These are phyloP conservation scores for Marasmius oreades DNA, from an alignment of 1,284 basidiomycete genomes.

Conservation along the genomic window DNA sequence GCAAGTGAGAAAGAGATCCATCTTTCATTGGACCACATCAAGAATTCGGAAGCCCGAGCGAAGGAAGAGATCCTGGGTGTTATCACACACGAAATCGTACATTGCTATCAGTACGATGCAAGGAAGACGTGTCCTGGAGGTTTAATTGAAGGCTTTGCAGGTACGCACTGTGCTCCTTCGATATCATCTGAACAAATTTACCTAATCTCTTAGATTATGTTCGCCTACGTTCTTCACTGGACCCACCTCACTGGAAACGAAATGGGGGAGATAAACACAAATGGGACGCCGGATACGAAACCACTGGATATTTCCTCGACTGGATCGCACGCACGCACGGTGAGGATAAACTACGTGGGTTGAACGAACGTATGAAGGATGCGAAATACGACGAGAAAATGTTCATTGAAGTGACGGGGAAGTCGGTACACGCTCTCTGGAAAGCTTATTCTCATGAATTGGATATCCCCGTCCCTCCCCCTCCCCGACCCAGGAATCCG, in stretches of 20 bases:
- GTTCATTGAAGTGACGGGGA: slow-evolving; percentile 44
- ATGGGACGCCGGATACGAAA: neutral
- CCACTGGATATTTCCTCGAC: neutral
- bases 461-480: neutral
- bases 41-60: slow-evolving; percentile 39
- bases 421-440: slow-evolving; percentile 54
- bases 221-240: neutral
- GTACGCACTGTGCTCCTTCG: slow-evolving; percentile 33
- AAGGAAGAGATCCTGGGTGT: slow-evolving; percentile 63
- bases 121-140: slow-evolving; percentile 58
- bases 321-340: slow-evolving; percentile 11
- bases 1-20: slow-evolving; percentile 64
- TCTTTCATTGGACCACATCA: slow-evolving; percentile 61
- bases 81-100: slow-evolving; percentile 64
- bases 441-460: slow-evolving; percentile 32
- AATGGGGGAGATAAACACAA: neutral
- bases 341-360: slow-evolving; percentile 45
- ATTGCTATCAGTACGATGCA: slow-evolving; percentile 70
- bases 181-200: neutral
- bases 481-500: neutral
- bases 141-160: slow-evolving; percentile 71
- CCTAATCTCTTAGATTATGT: slow-evolving; percentile 7
- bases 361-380: slow-evolving; percentile 54
- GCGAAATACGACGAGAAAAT: slow-evolving; percentile 43
- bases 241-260: slow-evolving; percentile 3